phyloP scores from a whole-genome alignment of 73 alveolate species.

The Paramecium sexaurelia region DNA sequence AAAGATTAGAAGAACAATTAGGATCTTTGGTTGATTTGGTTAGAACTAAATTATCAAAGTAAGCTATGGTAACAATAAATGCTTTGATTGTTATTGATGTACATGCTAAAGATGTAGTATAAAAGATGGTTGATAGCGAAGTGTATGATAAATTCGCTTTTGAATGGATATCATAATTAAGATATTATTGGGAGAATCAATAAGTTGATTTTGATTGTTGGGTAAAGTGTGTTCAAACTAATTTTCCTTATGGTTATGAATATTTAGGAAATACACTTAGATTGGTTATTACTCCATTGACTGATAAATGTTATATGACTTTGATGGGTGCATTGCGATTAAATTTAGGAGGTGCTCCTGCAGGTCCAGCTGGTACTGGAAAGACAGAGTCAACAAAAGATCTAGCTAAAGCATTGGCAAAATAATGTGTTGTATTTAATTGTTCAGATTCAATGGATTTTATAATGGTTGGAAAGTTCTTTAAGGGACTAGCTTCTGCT shows the following conservation, averaged over 20 bases:
- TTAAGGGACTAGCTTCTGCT: constrained; percentile 98
- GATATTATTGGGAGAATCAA: constrained; percentile 98
- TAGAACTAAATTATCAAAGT: constrained; percentile 94
- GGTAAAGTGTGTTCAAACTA: constrained; percentile 97
- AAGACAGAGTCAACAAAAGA: constrained; percentile 99
- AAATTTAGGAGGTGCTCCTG: constrained; percentile 99
- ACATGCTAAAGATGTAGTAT: constrained; percentile 99
- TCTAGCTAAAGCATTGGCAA: constrained; percentile 98
- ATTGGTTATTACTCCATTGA: constrained; percentile 99
- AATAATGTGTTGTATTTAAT: constrained; percentile 99
- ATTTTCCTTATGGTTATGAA: constrained; percentile 99
- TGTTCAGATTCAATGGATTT: constrained; percentile 90
- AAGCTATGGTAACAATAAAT: constrained; percentile 89
- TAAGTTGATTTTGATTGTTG: constrained; percentile 90
- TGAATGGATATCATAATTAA: constrained; percentile 99
- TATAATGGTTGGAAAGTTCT: constrained; percentile 99
- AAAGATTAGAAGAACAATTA: constrained; percentile 80
- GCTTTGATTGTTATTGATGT: constrained; percentile 99
- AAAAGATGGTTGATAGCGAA: constrained; percentile 88
- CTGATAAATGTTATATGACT: constrained; percentile 99
- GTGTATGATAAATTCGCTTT: constrained; percentile 91
- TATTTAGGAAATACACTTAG: constrained; percentile 99
- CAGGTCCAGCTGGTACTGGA: constrained; percentile 99
- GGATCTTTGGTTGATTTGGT: constrained; percentile 95
- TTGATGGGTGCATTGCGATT: constrained; percentile 98